Evolutionary conservation across 768 basidiomycete species (phyloP), one percentile per base, ranked within the genome.

Genomic region (Tricholoma furcatifolium): DNA sequence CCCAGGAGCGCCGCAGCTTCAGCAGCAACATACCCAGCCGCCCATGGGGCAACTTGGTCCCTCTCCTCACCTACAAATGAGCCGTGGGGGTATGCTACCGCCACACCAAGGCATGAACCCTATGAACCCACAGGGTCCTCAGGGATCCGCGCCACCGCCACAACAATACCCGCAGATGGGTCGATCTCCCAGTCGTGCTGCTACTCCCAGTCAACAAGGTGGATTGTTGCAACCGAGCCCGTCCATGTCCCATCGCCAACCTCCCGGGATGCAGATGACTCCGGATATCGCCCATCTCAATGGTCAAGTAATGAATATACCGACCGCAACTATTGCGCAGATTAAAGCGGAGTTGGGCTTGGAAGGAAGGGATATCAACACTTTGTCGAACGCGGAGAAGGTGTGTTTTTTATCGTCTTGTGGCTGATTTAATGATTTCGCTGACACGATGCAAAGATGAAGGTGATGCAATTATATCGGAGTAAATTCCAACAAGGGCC

Each of bases 111-210:
- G 60, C 15, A 63, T 68, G 59, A 72, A 72, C 31, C 73, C 72
- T 30, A 65, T 75, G 46, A 71, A 69, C 40, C 64, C 71, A 51
- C 67, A 62, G 56, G 56, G 53, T 11, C 51, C 51, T 15, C 51
- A 46, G 62, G 60, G 62, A 17, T 56, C 54, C 30, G 71, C 74
- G 0, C 74, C 78, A 41, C 74, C 77, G 10, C 72, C 69, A 20
- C 55, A 64, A 45, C 67, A 63, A 8, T 81, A 75, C 55, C 73
- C 71, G 38, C 76, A 72, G 54, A 61, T 73, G 14, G 78, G 74
- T 3, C 74, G 82, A 44, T 80, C 86, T 6, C 81, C 82, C 4
- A 88, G 87, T 62, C 76, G 85, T 36, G 77, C 85, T 35, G 78
- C 51, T 14, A 64, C 61, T 17, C 63, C 63, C 3, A 53, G 61